Evolutionary conservation across 139 green algal genomes (phyloP), one percentile per base, ranked within the genome.

Genomic region (Coccomyxa sp.): DNA sequence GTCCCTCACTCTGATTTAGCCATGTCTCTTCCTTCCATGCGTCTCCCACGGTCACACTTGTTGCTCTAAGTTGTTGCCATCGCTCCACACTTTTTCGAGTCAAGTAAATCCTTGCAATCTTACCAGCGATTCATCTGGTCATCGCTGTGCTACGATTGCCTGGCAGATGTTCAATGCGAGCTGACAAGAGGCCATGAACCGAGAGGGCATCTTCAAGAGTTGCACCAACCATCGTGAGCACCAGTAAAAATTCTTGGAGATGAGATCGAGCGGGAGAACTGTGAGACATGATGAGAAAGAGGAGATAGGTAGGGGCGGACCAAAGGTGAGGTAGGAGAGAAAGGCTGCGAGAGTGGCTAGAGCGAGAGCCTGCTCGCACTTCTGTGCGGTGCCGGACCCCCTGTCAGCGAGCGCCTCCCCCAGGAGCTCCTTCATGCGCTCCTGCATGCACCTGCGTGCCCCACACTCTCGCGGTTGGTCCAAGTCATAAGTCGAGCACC

Each of bases 271-370:
- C 3, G 38, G 38, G 3, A 51, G 38, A 51, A 68, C 12, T 84
- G 67, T 67, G 32, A 13, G 13, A n/a, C 66, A 78, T 79, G 63
- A 71, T 71, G 9, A 11, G 21, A 71, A 71, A 9, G 18, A 71
- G 18, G 18, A 28, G 63, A 21, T 9, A 71, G 21, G 4, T 25
- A 9, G 21, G 18, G 1, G 63, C 18, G 63, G 18, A 71, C 63
- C 81, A 82, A 90, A 87, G 59, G 60, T 78, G 9, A 95, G 86
- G 83, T 92, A 93, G 38, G 84, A 82, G 25, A 94, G 83, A 81
- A 93, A 91, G 16, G 71, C 81, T 21, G 89, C 88, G 51, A 95
- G 84, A 3, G 88, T 88, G 67, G 71, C 83, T 13, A 89, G 57
- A 0, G 87, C 81, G 11, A 89, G 71, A 14, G 88, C 82, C 12